Base-by-base conservation (phyloP, 2,329 filamentous ascomycete species). In the Aquanectria penicillioides region DNA sequence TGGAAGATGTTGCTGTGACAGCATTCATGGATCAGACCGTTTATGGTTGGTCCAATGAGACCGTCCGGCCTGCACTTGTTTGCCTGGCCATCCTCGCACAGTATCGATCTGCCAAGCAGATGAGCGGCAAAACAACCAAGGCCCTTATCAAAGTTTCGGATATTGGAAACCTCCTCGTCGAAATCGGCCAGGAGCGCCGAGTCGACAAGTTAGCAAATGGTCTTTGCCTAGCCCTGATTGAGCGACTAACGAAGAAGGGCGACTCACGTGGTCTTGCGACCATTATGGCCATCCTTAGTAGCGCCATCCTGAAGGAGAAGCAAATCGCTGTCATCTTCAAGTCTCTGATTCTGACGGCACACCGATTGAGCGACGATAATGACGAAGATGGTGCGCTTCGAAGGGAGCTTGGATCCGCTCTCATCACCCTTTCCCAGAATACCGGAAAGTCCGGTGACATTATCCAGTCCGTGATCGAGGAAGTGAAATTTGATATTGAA, bases 11-110 rank as follows among this genome's bases (percentile, higher is more conserved):
- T 55, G 86, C 94, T 2, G 81, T 98, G n/a, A 88, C 91, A 51
- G 89, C 89, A 2, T 84, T 99, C 70, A 97, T 98, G 93, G 92
- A 97, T 69, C 92, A 94, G 62, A 86, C 97, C 28, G 89, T 91
- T 8, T 79, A 84, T 23, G 92, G 91, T 8, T 96, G 93, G 88
- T 90, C 87, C 2, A 77, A 81, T 37, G 89, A 93, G 59, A 96
- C 91, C 1, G 76, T 89, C 2, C 83, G 87, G 15, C 86, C 91
- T 13, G 93, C 89, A 10, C 81, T 97, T 1, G 87, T 92, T 11
- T 96, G 92, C 70, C 78, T 98, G 50, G 88, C 91, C 4, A 88
- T 97, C 17, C 80, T 98, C 36, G 90, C 92, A 2, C 91, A 97
- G 71, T 89, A 93, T 74, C 88, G 92, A 71, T 87, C 87, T 3